Conservation (phyloP, 1,284 basidiomycete species). For the Leccinum fallax region DNA sequence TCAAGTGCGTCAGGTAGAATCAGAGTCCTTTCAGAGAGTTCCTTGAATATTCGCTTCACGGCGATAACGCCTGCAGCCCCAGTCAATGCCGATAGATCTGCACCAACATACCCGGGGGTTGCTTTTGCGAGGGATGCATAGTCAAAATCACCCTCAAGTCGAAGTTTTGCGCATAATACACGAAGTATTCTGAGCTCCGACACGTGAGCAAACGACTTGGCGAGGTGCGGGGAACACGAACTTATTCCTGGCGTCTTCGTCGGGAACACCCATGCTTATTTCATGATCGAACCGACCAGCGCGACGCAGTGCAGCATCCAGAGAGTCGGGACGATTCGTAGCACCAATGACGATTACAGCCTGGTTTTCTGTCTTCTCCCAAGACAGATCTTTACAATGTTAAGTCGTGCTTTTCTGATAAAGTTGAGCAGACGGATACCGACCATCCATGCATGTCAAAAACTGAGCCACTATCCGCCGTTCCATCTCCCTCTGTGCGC, state of each 20-base stretch:
- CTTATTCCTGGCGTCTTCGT: conserved; percentile 89
- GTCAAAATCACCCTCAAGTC: conserved; percentile 82
- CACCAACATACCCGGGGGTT: conserved; percentile 97
- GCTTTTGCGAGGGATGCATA: conserved; percentile 84
- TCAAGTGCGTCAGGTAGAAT: conserved; percentile 47
- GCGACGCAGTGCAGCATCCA: conserved; percentile 90
- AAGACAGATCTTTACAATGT: conserved; percentile 68
- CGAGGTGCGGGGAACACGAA: conserved; percentile 42
- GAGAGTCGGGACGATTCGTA: conserved; percentile 92
- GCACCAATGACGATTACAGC: conserved; percentile 96
- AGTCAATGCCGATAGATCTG: conserved; percentile 89
- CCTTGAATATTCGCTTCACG: conserved; percentile 94
- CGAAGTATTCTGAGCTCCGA: conserved; percentile 67
- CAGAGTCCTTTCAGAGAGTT: conserved; percentile 71
- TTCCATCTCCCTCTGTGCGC: conserved; percentile 98
- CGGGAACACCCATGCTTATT: conserved; percentile 96
- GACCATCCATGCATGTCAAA: conserved; percentile 97
- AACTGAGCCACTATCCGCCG: conserved; percentile 96
- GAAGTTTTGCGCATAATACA: conserved; percentile 76
- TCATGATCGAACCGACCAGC: conserved; percentile 98
- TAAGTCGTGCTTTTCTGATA: conserved; percentile 40
- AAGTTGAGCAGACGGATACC: conserved; percentile 20
- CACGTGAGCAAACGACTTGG: not conserved
- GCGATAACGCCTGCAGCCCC: conserved; percentile 95
- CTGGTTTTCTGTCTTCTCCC: conserved; percentile 89